Evolutionary conservation across 306 rosid genomes (phyloP), one percentile per base, ranked within the genome.

Genomic region (Gastrolobium villosum): DNA sequence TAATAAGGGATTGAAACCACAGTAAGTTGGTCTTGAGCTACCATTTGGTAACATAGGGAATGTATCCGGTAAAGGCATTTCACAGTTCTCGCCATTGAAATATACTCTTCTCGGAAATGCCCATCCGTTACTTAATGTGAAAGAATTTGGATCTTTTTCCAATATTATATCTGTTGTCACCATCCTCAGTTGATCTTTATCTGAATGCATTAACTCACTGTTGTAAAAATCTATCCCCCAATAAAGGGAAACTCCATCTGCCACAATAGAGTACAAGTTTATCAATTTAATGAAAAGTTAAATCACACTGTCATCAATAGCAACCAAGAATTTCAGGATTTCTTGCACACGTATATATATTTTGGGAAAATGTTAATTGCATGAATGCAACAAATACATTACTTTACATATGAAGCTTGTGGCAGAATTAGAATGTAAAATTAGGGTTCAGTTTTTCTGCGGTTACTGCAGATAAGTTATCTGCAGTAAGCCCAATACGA

Each of bases 121-220:
- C 98, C 98, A 89, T 70, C 96, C 93, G 6, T 92, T 89, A 20
- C 84, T 79, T 10, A 94, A 64, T 48, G 96, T 92, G 81, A 94
- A 94, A 1, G 86, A 70, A 2, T 86, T 46, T 9, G 60, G 28
- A 77, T 92, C 88, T 78, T 94, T 94, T 46, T 70, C 71, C 74
- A 94, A 7, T 8, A 94, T 79, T 65, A 92, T 82, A 30, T 92
- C 88, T 57, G 98, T 85, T 15, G 87, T 72, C 73, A 89, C 93
- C 32, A 74, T 72, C 34, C 96, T 88, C 49, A 87, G 10, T 9
- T 54, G 8, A 34, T 81, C 75, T 60, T 74, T 44, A 36, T 76
- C 88, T 6, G 84, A 80, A 32, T 85, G 81, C 78, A 82, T 4
- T 13, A 94, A 76, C 76, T 83, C 87, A 2, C 31, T 70, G 75